Evolutionary conservation across 1,284 basidiomycete genomes (phyloP).

Genomic region (Marasmius sp.): DNA sequence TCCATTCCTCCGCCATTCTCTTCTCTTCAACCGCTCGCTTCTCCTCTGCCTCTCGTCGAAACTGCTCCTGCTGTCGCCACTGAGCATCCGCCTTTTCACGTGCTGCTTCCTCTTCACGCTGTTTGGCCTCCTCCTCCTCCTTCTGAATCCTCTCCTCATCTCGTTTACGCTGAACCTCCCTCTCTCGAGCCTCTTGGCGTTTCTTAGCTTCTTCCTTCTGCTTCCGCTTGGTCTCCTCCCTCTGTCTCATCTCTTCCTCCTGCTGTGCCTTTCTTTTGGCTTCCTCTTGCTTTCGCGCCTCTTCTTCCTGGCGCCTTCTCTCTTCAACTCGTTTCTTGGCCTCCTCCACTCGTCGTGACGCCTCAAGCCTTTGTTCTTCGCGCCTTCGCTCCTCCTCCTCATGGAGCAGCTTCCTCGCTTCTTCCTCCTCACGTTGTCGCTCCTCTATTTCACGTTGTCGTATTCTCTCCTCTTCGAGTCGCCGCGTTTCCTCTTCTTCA

Average conservation of each 20-base stretch:
- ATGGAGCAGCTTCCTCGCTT: conserved; percentile 25
- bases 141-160: conserved; percentile 7
- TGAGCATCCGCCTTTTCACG: conserved; percentile 1
- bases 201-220: conserved; percentile 2
- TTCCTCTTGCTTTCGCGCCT: background rate
- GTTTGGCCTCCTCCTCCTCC: conserved; percentile 7
- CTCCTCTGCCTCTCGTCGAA: conserved; percentile 20
- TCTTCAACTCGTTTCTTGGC: background rate
- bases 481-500: conserved; percentile 18
- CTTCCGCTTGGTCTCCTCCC: conserved; percentile 10
- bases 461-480: conserved; percentile 16
- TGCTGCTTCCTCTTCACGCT: conserved; percentile 4
- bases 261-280: background rate
- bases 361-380: conserved; percentile 27
- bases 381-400: conserved; percentile 26
- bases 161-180: background rate
- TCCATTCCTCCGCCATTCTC: conserved; percentile 9
- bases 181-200: background rate
- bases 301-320: background rate
- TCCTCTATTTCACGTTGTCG: conserved; percentile 15
- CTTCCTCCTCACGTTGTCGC: conserved; percentile 22
- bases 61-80: conserved; percentile 11
- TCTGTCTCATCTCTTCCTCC: background rate
- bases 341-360: conserved; percentile 20
- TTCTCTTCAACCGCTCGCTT: conserved; percentile 7